Evolutionary conservation across 306 rosid genomes (phyloP).

Genomic region (Ammopiptanthus mongolicus): DNA sequence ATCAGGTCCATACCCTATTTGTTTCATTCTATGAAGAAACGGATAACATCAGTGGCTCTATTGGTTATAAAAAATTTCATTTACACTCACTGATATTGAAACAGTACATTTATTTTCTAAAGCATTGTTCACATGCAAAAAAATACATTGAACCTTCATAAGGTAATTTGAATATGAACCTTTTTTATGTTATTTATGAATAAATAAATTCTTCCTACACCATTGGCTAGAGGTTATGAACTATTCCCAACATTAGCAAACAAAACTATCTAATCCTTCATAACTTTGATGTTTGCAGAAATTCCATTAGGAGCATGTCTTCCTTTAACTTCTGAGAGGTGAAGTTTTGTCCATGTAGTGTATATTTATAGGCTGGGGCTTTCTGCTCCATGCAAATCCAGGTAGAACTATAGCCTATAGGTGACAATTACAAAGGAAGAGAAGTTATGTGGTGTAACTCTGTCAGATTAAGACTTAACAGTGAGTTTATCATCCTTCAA

Average conservation of each 20-base stretch:
- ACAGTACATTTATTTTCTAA: neutral
- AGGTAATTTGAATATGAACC: neutral
- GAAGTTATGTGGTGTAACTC: neutral
- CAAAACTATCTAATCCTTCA: neutral
- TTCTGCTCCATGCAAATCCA: neutral
- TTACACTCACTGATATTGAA: neutral
- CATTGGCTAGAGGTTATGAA: neutral
- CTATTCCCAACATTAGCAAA: neutral
- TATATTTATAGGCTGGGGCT: neutral
- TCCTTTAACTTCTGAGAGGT: neutral
- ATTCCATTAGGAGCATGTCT: neutral
- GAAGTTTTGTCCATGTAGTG: neutral
- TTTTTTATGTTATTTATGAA: neutral
- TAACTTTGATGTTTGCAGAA: neutral
- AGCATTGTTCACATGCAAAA: neutral
- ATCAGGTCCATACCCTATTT: neutral
- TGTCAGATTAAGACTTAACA: neutral
- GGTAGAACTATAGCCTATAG: neutral
- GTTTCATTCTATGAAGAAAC: neutral
- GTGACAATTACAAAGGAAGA: neutral
- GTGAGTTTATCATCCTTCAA: neutral
- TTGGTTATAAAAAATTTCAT: neutral
- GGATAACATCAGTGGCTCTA: too few species aligned
- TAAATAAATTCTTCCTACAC: neutral
- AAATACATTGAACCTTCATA: neutral